Conservation (phyloP, 2,329 filamentous ascomycete species). For the Scytalidium lignicola region DNA sequence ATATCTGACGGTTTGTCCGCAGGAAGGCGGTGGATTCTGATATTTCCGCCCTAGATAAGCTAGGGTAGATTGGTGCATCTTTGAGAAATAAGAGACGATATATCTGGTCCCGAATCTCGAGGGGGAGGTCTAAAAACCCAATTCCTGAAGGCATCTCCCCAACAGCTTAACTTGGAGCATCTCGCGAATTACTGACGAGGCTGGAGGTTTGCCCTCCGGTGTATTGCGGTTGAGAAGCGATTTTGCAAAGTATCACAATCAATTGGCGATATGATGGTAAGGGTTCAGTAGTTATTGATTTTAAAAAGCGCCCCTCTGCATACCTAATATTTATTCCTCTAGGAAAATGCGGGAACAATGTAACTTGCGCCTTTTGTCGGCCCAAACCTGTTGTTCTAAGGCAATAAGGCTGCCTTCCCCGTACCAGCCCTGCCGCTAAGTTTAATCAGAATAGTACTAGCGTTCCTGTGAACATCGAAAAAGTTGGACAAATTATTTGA, state of each 20-base stretch:
- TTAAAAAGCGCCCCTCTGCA: not conserved
- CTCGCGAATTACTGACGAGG: not conserved
- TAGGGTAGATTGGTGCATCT: constrained; percentile 10
- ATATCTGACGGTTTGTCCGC: constrained; percentile 12
- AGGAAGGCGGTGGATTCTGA: constrained; percentile 8
- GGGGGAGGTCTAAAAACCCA: constrained; percentile 9
- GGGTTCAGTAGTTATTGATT: not conserved
- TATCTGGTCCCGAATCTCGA: constrained; percentile 15
- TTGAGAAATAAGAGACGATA: constrained; percentile 10
- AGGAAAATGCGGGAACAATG: not conserved
- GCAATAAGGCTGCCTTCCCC: not conserved
- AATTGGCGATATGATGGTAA: not conserved
- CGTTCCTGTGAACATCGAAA: not conserved
- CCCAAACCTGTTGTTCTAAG: not conserved
- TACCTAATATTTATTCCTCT: not conserved
- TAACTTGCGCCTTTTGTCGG: not conserved
- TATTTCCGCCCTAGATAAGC: constrained; percentile 9
- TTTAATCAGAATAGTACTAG: not conserved
- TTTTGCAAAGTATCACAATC: not conserved
- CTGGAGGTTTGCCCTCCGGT: not conserved
- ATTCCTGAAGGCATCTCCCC: not conserved
- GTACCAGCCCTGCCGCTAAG: not conserved
- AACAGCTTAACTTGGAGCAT: not conserved
- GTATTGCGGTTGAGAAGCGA: not conserved
- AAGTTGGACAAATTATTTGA: not conserved